Evolutionary conservation across 176 grass and related monocot genomes (phyloP), one percentile per base, ranked within the genome.

Genomic region (Dactylis glomerata): DNA sequence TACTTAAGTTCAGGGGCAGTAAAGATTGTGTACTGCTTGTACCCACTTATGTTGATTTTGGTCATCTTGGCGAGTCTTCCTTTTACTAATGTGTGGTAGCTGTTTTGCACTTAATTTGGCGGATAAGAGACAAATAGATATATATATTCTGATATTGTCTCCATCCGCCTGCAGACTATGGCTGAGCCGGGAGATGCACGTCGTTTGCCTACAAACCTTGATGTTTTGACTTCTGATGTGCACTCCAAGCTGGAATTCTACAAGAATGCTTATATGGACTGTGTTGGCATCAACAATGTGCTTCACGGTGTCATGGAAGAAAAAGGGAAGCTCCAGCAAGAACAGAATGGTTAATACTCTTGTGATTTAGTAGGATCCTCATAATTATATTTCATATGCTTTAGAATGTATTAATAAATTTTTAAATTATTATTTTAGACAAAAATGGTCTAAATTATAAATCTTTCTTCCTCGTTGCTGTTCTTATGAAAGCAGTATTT

Each of bases 261-360:
- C 78, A 80, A 50, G 28, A 67, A 9, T 50, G 59, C 69, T 6
- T 73, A 30, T 19, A 10, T 10, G 24, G 41, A 47, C 41, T 73
- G 3, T 7, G 6, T 66, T 1, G 11, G 24, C 42, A 80, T 80
- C 41, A 31, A 67, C 10, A n/a, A 49, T 80, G 27, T 1, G 6
- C 42, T 80, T 80, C 59, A 50, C 28, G 22, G 42, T 34, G 61
- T 80, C 61, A 80, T 80, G 0, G 61, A 80, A 46, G 78, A 80
- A 67, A 80, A 32, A 45, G 42, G 6, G 33, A 80, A 36, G 24
- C 42, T 67, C 20, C 28, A 34, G 42, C 19, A 34, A 50, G 42
- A 67, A 80, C 42, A 50, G 6, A 32, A 80, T 16, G 19, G 78
- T 80, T 33, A 16, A 16, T 67, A 34, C 28, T 5, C 10, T 14